These are phyloP conservation scores for Trametes gibbosa DNA, from an alignment of 768 basidiomycete genomes.

Conservation along the genomic window DNA sequence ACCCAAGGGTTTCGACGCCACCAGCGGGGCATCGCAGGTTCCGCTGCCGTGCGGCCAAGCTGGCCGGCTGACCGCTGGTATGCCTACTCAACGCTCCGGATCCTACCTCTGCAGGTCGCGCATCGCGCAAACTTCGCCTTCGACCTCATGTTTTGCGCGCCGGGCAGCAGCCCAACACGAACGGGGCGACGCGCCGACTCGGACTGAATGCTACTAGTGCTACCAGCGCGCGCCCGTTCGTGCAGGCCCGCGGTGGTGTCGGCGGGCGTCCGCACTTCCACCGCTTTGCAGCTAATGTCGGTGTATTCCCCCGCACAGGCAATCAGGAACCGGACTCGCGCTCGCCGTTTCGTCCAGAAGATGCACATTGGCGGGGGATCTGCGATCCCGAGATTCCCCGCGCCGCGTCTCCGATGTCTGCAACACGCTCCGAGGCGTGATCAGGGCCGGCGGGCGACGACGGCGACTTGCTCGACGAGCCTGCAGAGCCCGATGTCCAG, in stretches of 20 bases:
- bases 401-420: background rate
- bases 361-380: background rate
- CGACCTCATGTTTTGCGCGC: background rate
- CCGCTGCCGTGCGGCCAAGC: background rate
- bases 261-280: background rate
- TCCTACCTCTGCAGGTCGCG: too few species aligned
- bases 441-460: background rate
- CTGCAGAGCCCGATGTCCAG: background rate
- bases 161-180: background rate
- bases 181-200: background rate
- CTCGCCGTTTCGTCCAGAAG: background rate
- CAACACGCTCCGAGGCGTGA: background rate
- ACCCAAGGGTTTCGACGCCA: background rate
- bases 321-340: background rate
- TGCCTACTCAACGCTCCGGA: background rate
- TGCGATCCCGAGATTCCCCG: background rate
- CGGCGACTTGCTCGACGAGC: background rate
- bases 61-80: background rate
- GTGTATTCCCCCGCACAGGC: background rate
- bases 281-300: slow-evolving; percentile 3
- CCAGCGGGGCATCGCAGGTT: background rate
- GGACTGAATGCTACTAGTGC: background rate
- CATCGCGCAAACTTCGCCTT: background rate
- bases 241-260: background rate
- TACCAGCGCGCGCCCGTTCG: background rate